These are phyloP conservation scores for Wallacemonas sp. DNA, from an alignment of 208 protist species.

Conservation along the genomic window DNA sequence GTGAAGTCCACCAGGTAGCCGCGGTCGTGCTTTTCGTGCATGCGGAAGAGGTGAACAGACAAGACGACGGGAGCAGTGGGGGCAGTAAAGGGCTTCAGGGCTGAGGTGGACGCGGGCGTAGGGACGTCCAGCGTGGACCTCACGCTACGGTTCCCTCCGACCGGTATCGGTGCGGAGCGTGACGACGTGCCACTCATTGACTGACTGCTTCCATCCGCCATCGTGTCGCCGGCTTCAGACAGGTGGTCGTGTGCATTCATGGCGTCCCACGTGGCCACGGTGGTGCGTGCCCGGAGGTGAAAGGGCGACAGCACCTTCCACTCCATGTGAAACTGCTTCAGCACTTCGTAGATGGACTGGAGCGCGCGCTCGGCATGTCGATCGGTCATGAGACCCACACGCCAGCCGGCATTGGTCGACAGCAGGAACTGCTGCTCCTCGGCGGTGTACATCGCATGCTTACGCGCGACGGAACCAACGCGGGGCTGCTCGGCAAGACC, in stretches of 20 bases:
- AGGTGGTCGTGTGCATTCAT: constrained; percentile 10
- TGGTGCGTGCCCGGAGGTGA: constrained; percentile 59
- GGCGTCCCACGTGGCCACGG: constrained; percentile 45
- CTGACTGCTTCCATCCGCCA: not conserved
- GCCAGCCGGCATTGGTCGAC: constrained; percentile 82
- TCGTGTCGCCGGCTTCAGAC: not conserved
- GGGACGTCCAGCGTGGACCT: constrained; percentile 13
- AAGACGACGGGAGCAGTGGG: constrained; percentile 36
- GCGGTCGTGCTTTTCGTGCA: constrained; percentile 79
- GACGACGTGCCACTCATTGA: not conserved
- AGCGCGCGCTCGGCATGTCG: constrained; percentile 44
- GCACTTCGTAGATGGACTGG: constrained; percentile 53
- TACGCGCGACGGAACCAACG: constrained; percentile 76
- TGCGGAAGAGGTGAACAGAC: constrained; percentile 74
- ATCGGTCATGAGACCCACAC: constrained; percentile 90
- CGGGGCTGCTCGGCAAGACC: constrained; percentile 51
- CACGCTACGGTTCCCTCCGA: constrained; percentile 4
- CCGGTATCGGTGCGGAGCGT: constrained; percentile 26
- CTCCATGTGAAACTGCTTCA: constrained; percentile 68
- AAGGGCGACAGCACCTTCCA: constrained; percentile 86
- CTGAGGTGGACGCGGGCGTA: not conserved
- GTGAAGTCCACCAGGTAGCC: constrained; percentile 79
- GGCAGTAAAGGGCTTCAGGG: not conserved
- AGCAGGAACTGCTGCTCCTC: constrained; percentile 83
- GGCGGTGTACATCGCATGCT: constrained; percentile 67